Evolutionary conservation across 1,284 basidiomycete species (phyloP), one percentile per base, ranked within the genome.

Genomic region (Moniliophthora roreri): DNA sequence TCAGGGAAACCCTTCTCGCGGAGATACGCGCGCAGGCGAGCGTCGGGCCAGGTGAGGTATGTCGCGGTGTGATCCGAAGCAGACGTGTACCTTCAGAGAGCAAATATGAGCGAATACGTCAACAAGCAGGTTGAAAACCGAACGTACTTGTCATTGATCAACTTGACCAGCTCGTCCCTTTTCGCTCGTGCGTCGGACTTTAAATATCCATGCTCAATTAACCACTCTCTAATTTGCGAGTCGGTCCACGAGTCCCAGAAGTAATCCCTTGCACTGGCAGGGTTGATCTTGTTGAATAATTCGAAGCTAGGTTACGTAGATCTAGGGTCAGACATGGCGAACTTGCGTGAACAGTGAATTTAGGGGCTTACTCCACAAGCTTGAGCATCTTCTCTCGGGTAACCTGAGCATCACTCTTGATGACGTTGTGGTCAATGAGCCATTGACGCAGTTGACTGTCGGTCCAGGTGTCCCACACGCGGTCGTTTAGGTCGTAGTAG

Each of bases 41-140:
- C 89, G 63, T 95, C 92, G 11, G 93, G 91, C 93, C 93, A 95
- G n/a, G 81, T 78, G 48, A 94, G 75, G 69, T 93, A 94, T 1
- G 81, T 74, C 2, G 83, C 79, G 5, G 77, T 72, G 37, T 73
- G 73, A 0, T 70, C 63, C 15, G 62, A 63, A 40, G 61, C 67
- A 53, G 78, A 74, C 45, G 61, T 69, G 62, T 80, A 81, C 28
- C 28, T 32, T 6, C 28, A 11, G 11, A 32, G 6, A 11, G 6
- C 28, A 32, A 32, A 32, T 6, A 32, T 32, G 28, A 32, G 11
- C 11, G 28, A 32, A 32, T 32, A 32, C 28, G 28, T 32, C 28
- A 32, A 11, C 11, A 32, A 6, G 28, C 11, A 32, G 6, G 28
- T 6, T 32, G 11, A 6, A 11, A 11, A 11, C 28, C 6, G 7